Evolutionary conservation across 1,139 yeast species (phyloP), one percentile per base, ranked within the genome.

Genomic region (Meyerozyma guilliermondii): DNA sequence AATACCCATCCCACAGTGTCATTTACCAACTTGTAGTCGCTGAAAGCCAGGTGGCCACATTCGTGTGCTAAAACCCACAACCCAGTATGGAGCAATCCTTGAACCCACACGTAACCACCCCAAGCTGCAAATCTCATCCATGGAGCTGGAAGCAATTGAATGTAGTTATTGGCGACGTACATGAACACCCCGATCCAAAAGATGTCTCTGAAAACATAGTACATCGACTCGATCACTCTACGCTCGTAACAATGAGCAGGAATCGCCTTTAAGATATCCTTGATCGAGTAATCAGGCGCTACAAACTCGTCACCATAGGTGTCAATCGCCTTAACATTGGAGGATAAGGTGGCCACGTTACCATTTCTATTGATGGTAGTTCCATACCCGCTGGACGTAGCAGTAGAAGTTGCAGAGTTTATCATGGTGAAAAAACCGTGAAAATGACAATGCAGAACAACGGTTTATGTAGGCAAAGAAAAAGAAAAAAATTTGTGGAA

Each of bases 1-100:
- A 87, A 68, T 30, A 83, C 67, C 95, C 95, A 87, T 42, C 95
- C 95, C 40, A 83, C 81, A 39, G 78, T 63, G 61, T 87, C 92
- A 62, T 87, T 86, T 49, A 86, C 76, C 59, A 69, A 62, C 50
- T 76, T 76, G 58, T 80, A 81, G 55, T 85, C 88, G 22, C 87
- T 78, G 58, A 87, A 87, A 26, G 95, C 95, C 45, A 81, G 84
- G 64, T 87, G 95, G 42, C 95, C 95, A 69, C 95, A 87, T 66
- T 87, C 95, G 65, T 87, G 95, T 46, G 95, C 95, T 62, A 87
- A 65, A 49, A 87, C 83, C 95, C 95, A 87, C 51, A 83, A 58
- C 29, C 95, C 95, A 48, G 87, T 82, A 27, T 87, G 86, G 55
- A 83, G 75, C 51, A 85, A 69, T 39, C 94, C 87, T 53, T 80